phyloP scores from a whole-genome alignment of 1,284 basidiomycete species.

The Sporisorium iseilematis-ciliati region DNA sequence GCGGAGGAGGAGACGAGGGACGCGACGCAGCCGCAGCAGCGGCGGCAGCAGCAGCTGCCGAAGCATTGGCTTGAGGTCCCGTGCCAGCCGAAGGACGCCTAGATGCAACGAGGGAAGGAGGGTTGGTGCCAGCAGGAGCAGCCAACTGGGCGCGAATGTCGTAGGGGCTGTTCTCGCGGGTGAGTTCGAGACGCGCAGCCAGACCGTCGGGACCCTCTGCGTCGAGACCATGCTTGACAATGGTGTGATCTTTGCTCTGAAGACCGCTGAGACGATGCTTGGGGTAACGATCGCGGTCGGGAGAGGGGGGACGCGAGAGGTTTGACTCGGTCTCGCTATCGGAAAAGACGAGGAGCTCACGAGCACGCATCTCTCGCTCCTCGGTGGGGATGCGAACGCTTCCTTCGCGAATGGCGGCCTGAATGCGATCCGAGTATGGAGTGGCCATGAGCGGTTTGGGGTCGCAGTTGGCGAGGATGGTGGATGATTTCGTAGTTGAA shows the following conservation, averaged over 20 bases:
- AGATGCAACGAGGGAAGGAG: conserved; percentile 31
- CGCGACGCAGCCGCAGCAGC: conserved; percentile 26
- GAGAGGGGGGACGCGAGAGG: conserved; percentile 61
- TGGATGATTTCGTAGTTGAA: conserved; percentile 18
- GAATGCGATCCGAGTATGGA: conserved; percentile 51
- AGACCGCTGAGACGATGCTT: conserved; percentile 62
- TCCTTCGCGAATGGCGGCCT: conserved; percentile 46
- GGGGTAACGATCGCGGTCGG: conserved; percentile 56
- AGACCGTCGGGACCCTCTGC: conserved; percentile 28
- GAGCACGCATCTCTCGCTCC: conserved; percentile 58
- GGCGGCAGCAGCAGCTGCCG: conserved; percentile 7
- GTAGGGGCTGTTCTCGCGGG: conserved; percentile 57
- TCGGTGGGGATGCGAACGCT: conserved; percentile 46
- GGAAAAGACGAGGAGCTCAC: conserved; percentile 54
- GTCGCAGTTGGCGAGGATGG: conserved; percentile 43
- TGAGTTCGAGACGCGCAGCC: conserved; percentile 50
- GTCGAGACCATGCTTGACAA: conserved; percentile 57
- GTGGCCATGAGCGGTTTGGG: conserved; percentile 53
- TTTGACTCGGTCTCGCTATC: conserved; percentile 65
- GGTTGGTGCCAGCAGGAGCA: conserved; percentile 30
- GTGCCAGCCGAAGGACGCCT: conserved; percentile 34
- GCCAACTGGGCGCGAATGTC: conserved; percentile 42
- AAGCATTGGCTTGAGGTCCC: conserved; percentile 7
- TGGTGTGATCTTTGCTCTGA: conserved; percentile 58
- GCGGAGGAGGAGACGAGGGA: conserved; percentile 54